phyloP scores from a whole-genome alignment of 306 rosid species.

The Neltuma alba region DNA sequence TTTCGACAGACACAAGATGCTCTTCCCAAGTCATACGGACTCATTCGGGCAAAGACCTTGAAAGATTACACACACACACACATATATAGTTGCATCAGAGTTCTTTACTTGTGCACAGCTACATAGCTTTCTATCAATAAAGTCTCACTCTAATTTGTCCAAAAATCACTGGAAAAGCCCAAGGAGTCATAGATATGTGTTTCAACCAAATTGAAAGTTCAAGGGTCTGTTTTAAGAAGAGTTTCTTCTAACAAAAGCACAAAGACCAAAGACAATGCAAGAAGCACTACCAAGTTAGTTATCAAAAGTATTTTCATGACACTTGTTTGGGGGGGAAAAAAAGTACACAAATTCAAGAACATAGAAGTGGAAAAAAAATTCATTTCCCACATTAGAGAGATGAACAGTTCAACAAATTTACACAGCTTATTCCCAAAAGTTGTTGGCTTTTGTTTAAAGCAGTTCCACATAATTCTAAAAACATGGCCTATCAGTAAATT shows the following conservation, averaged over 20 bases:
- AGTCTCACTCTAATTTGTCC: slow-evolving; percentile 32
- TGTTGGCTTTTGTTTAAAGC: background rate
- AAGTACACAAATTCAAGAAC: background rate
- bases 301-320: slow-evolving; percentile 1
- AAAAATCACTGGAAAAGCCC: slow-evolving; percentile 22
- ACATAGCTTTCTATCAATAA: slow-evolving; percentile 12
- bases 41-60: slow-evolving; percentile 82
- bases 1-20: slow-evolving; percentile 93
- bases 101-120: slow-evolving; percentile 4
- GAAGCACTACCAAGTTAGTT: background rate
- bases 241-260: background rate
- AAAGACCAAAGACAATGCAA: background rate
- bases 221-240: slow-evolving; percentile 9
- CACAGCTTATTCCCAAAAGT: background rate
- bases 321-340: too few species aligned
- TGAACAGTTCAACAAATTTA: background rate
- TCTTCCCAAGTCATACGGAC: slow-evolving; percentile 85
- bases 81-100: background rate
- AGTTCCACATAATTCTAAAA: slow-evolving; percentile 2
- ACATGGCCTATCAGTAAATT: background rate
- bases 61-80: background rate
- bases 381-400: slow-evolving; percentile 8
- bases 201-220: slow-evolving; percentile 24
- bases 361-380: background rate
- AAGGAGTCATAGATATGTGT: background rate